Evolutionary conservation across 2,329 filamentous ascomycete species (phyloP).

Genomic region (Pezicula rhizophila): DNA sequence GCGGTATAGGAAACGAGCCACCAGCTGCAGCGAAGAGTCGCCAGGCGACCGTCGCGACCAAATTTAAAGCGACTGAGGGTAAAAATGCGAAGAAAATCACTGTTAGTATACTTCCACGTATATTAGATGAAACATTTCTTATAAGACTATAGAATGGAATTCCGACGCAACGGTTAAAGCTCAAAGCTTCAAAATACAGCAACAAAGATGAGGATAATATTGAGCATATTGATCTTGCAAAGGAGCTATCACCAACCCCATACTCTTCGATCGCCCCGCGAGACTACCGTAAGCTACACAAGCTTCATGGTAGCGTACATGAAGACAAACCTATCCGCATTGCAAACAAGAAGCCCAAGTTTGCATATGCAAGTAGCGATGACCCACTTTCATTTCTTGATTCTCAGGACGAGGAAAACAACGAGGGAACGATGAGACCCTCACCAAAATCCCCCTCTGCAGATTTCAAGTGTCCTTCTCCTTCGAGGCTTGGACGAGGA

Average conservation of each 20-base stretch:
- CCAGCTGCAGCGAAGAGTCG: no score
- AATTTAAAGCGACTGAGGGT: no score
- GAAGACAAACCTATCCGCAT: slow-evolving; percentile 16
- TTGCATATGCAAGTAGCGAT: slow-evolving; percentile 19
- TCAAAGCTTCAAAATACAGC: slow-evolving; percentile 3
- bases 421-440: not conserved
- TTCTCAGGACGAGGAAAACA: not conserved
- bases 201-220: slow-evolving; percentile 9
- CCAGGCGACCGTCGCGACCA: no score
- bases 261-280: slow-evolving; percentile 17
- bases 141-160: not conserved
- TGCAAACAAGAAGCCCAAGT: slow-evolving; percentile 20
- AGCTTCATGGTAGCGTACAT: slow-evolving; percentile 24
- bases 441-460: slow-evolving; percentile 21
- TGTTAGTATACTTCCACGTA: not conserved
- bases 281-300: slow-evolving; percentile 24
- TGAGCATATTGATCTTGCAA: slow-evolving; percentile 24
- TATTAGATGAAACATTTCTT: not conserved
- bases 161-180: slow-evolving; percentile 7
- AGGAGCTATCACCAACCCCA: slow-evolving; percentile 8
- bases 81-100: not conserved
- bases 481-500: slow-evolving; percentile 19
- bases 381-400: slow-evolving; percentile 17
- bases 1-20: not conserved
- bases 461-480: slow-evolving; percentile 33